Evolutionary conservation across 2,329 filamentous ascomycete genomes (phyloP).

Genomic region (Dothistroma pini): DNA sequence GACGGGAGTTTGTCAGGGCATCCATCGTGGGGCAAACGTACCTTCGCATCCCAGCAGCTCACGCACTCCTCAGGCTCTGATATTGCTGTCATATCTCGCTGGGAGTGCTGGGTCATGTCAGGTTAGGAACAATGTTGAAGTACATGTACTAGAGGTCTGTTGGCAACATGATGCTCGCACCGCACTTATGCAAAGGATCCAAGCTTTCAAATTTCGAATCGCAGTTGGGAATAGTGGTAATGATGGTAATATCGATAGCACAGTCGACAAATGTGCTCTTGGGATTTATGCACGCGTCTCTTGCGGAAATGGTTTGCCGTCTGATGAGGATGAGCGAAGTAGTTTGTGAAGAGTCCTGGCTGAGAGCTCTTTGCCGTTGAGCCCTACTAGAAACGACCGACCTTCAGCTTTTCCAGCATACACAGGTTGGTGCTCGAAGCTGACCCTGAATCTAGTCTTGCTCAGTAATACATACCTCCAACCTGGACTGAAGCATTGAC

Average conservation of each 20-base stretch:
- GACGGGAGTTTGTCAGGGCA: not conserved
- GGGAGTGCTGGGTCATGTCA: not conserved
- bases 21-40: not conserved
- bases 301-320: slow-evolving; percentile 46
- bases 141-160: no score
- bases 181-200: no score
- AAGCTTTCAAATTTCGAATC: no score
- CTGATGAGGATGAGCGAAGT: slow-evolving; percentile 50
- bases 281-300: no score
- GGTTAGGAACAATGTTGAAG: no score
- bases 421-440: slow-evolving; percentile 39
- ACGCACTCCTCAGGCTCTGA: not conserved
- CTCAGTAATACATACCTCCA: slow-evolving; percentile 2
- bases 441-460: slow-evolving; percentile 9
- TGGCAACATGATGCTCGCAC: no score
- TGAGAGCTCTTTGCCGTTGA: slow-evolving; percentile 54
- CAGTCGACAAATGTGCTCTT: no score
- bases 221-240: no score
- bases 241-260: no score
- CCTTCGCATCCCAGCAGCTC: not conserved
- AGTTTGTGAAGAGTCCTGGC: slow-evolving; percentile 45
- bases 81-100: not conserved
- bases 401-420: slow-evolving; percentile 52
- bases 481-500: slow-evolving; percentile 14
- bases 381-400: slow-evolving; percentile 48